phyloP scores from a whole-genome alignment of 1,284 basidiomycete genomes.

The Ganoderma resinaceum region DNA sequence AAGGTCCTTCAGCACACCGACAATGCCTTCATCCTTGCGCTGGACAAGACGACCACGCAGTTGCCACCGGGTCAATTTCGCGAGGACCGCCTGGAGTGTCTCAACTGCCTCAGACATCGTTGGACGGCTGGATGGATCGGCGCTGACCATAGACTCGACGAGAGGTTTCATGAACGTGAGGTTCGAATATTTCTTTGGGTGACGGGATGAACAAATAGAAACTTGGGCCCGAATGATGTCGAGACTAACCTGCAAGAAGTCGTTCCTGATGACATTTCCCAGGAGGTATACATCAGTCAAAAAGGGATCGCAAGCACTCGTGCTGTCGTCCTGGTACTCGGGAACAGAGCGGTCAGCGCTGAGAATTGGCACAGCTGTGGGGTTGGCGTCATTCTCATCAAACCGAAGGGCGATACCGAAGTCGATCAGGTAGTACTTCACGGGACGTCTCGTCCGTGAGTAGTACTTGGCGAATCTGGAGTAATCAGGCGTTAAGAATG shows the following conservation, averaged over 20 bases:
- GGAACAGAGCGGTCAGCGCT: conserved; percentile 40
- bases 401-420: conserved; percentile 43
- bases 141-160: background rate
- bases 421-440: conserved; percentile 42
- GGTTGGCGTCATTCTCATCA: conserved; percentile 2
- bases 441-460: conserved; percentile 37
- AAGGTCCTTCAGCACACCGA: background rate
- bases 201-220: background rate
- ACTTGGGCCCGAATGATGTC: background rate
- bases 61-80: background rate
- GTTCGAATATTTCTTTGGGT: conserved; percentile 2
- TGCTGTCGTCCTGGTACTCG: conserved; percentile 14
- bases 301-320: conserved; percentile 29
- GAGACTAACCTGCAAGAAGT: conserved; percentile 10
- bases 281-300: conserved; percentile 32
- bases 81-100: background rate
- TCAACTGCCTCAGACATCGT: background rate
- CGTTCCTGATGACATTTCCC: conserved; percentile 38
- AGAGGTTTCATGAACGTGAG: conserved; percentile 8
- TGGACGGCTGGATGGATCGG: background rate
- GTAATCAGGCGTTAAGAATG: conserved; percentile 23
- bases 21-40: background rate
- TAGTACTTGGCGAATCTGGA: conserved; percentile 32
- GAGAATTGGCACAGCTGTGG: conserved; percentile 37
- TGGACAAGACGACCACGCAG: background rate